Base-by-base conservation (phyloP, 1,284 basidiomycete genomes). In the Papiliotrema fonsecae region DNA sequence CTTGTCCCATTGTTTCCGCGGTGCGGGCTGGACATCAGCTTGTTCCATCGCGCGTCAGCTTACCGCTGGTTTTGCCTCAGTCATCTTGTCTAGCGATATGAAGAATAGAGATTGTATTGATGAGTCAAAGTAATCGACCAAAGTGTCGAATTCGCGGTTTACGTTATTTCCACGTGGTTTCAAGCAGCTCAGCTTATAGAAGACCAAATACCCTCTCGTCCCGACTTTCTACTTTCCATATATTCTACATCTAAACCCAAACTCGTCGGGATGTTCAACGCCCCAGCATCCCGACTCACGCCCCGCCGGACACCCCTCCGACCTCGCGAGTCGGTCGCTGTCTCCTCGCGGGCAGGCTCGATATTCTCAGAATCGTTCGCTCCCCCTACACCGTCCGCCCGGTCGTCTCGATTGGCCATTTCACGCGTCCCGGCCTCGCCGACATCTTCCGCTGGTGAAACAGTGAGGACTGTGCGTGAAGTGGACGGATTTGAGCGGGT, bases 1-100 rank as follows among this genome's bases (percentile, higher is more conserved):
- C 49, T 73, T 71, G 60, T 75, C 67, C 70, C 71, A 75, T 48
- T 62, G 61, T 43, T 66, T 66, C 27, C 64, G 58, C 6, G 54
- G 38, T 6, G 50, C 38, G 32, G 51, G 43, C 51, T 59, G 30
- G 5, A 2, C 6, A 9, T 53, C 42, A 55, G 53, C 47, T 30
- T 2, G 22, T 10, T 45, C n/a, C 24, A 19, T 24, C 6, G 19
- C 9, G 10, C 5, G 9, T 14, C 27, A 2, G 14, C 22, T 26
- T 22, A 26, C 28, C 11, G 41, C 41, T 32, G 43, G 22, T 28
- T 45, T 45, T 4, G 31, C 32, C 11, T 45, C 43, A 19, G 43
- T 22, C 43, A 45, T 45, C 9, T 18, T 4, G 18, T 43, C 19
- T 43, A 31, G 16, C 9, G 42, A 34, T n/a, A 19, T n/a, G 24